phyloP scores from a whole-genome alignment of 768 basidiomycete species.

The Tricholomella constricta region DNA sequence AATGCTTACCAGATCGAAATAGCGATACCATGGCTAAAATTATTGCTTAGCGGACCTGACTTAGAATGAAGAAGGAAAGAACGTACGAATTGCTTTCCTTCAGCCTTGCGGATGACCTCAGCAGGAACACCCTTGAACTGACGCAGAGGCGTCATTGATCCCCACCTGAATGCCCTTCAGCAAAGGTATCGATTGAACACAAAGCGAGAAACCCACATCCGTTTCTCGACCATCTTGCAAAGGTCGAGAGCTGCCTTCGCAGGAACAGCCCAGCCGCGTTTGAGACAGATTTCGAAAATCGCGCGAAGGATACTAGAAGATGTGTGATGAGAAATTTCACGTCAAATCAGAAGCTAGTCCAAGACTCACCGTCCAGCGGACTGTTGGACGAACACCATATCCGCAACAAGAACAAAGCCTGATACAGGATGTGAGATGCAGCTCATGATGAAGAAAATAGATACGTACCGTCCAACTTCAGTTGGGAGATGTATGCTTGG shows the following conservation, averaged over 20 bases:
- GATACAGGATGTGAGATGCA: not conserved
- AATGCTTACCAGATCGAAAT: slow-evolving; percentile 76
- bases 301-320: slow-evolving; percentile 80
- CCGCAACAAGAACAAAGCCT: slow-evolving; percentile 85
- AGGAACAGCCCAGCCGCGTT: slow-evolving; percentile 96
- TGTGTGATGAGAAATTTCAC: not conserved
- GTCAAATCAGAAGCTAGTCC: not conserved
- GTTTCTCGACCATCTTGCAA: slow-evolving; percentile 94
- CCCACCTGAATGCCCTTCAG: slow-evolving; percentile 65
- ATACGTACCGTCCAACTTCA: slow-evolving; percentile 80
- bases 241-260: slow-evolving; percentile 89
- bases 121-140: slow-evolving; percentile 92
- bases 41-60: not conserved
- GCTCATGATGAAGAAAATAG: not conserved
- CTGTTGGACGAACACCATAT: slow-evolving; percentile 97
- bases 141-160: slow-evolving; percentile 94
- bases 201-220: slow-evolving; percentile 56
- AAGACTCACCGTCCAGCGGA: slow-evolving; percentile 81
- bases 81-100: slow-evolving; percentile 95
- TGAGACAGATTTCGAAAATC: slow-evolving; percentile 96
- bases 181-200: not conserved
- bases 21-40: slow-evolving; percentile 58
- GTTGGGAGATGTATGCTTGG: slow-evolving; percentile 91
- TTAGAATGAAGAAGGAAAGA: not conserved
- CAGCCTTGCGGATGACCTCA: slow-evolving; percentile 87